Base-by-base conservation (phyloP, 345 rosid genomes). In the Pelargonium nanum region DNA sequence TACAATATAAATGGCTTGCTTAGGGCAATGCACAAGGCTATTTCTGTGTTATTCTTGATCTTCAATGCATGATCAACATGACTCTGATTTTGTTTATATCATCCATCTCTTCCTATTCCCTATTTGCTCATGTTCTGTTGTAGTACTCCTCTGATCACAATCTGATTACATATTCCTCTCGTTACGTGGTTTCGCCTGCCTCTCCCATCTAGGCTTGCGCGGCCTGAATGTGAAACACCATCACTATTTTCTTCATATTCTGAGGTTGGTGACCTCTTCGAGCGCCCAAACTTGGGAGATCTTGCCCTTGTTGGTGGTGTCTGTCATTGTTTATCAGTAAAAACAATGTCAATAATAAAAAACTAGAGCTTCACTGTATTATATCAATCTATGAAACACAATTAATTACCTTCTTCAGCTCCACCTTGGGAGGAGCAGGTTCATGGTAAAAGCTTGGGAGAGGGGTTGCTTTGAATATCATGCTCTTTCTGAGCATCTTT, bases 381-480 rank as follows among this genome's bases (percentile, higher is more conserved):
- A 13, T 2, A n/a, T 15, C 53, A 16, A 22, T 1, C 10, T 15
- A 34, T 20, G 34, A 57, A 26, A 16, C 15, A 15, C 23, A n/a
- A n/a, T 9, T 45, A 50, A 25, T 51, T 65, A 77, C 81, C 75
- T 77, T 77, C 63, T 77, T 77, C 48, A 73, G 61, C 51, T 77
- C 78, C 32, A 56, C 55, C 61, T 70, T 68, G 21, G 72, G 70
- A n/a, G 77, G 81, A 26, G 75, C 72, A 4, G 59, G 71, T 51
- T 65, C 73, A 19, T 60, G 68, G 58, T 77, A 77, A 72, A 77
- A 77, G 65, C 75, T 59, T 20, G 81, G 81, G 72, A 77, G 57
- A 25, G 81, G 81, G 32, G 22, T 77, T 16, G 81, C 81, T 70
- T 73, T 77, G 53, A 73, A 70, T 32, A 53, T 58, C 59, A 70